phyloP scores from a whole-genome alignment of 192 early-diverging fungal genomes.

The Kappamyces sp. region DNA sequence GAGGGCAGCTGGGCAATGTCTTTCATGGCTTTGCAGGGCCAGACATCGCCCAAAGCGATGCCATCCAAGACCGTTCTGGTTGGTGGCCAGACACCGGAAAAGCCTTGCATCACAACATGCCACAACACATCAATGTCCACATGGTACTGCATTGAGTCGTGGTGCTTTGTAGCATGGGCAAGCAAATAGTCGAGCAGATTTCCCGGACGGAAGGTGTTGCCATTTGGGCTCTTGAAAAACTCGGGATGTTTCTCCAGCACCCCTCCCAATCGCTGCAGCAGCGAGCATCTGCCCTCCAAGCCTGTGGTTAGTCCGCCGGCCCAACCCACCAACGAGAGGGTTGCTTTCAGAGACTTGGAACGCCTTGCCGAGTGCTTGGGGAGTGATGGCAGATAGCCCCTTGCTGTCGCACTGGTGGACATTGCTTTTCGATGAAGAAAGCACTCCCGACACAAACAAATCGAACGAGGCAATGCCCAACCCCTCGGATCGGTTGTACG shows the following conservation, averaged over 20 bases:
- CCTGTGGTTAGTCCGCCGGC: slow-evolving; percentile 63
- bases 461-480: slow-evolving; percentile 76
- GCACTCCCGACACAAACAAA: slow-evolving; percentile 67
- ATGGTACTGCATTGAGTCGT: background rate
- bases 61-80: slow-evolving; percentile 72
- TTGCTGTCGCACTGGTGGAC: slow-evolving; percentile 67
- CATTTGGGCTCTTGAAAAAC: slow-evolving; percentile 50
- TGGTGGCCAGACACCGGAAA: slow-evolving; percentile 81
- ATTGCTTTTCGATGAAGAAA: slow-evolving; percentile 50
- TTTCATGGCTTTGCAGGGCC: slow-evolving; percentile 63
- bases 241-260: slow-evolving; percentile 43
- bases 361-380: slow-evolving; percentile 46
- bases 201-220: slow-evolving; percentile 58
- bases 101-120: slow-evolving; percentile 69
- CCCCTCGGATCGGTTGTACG: slow-evolving; percentile 72
- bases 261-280: slow-evolving; percentile 60
- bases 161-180: slow-evolving; percentile 42
- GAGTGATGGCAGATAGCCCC: slow-evolving; percentile 44
- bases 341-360: slow-evolving; percentile 78
- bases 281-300: slow-evolving; percentile 57
- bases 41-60: slow-evolving; percentile 81
- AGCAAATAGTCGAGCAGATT: slow-evolving; percentile 78
- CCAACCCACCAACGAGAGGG: slow-evolving; percentile 72
- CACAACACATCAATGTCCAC: slow-evolving; percentile 69
- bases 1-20: slow-evolving; percentile 8